These are phyloP conservation scores for Aegilops longissima DNA, from an alignment of 176 grass and related monocot species.

Conservation along the genomic window DNA sequence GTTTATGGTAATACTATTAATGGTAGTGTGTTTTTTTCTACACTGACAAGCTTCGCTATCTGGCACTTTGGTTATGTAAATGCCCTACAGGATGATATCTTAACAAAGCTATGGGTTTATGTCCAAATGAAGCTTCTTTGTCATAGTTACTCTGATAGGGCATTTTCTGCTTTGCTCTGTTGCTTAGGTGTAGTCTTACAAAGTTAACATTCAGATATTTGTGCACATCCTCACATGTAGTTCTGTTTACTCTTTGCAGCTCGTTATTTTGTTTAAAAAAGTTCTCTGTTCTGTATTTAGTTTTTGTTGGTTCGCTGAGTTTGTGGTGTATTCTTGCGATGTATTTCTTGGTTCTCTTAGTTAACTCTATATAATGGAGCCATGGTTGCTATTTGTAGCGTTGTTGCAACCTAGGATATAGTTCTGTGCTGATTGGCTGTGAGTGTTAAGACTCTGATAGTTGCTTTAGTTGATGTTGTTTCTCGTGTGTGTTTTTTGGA, in stretches of 20 bases:
- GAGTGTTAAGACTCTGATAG: neutral
- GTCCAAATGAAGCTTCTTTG: slow-evolving; percentile 42
- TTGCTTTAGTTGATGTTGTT: neutral
- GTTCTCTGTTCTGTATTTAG: neutral
- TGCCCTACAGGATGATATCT: slow-evolving; percentile 39
- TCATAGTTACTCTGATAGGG: slow-evolving; percentile 68
- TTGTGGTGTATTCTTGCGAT: neutral
- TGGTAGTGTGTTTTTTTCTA: neutral
- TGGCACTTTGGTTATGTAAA: neutral
- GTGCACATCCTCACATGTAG: neutral
- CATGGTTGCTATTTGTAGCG: neutral
- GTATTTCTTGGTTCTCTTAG: neutral
- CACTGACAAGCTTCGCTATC: neutral
- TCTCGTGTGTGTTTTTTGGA: neutral
- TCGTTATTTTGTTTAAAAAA: neutral
- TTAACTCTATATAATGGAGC: neutral
- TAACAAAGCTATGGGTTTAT: slow-evolving; percentile 38
- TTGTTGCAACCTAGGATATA: neutral
- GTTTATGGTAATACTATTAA: neutral
- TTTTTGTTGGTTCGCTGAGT: neutral
- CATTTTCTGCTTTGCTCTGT: slow-evolving; percentile 9
- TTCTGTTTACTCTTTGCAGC: neutral
- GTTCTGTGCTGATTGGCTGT: neutral
- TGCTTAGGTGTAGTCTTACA: neutral
- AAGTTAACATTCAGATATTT: neutral